phyloP scores from a whole-genome alignment of 2,329 filamentous ascomycete genomes.

The Xylaria sp. region DNA sequence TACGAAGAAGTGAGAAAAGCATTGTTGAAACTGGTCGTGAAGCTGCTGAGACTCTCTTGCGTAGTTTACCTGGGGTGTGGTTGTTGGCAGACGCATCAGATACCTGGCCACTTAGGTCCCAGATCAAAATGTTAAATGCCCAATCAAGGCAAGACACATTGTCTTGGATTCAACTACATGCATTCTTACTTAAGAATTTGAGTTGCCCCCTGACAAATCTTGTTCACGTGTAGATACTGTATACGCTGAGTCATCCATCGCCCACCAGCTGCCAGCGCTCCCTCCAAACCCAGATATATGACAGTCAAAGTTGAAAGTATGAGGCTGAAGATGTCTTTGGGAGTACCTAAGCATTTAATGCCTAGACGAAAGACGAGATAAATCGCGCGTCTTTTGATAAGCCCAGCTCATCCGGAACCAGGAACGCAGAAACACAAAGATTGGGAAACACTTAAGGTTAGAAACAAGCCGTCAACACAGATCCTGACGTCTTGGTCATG shows the following conservation, averaged over 20 bases:
- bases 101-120: constrained; percentile 14
- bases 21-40: constrained; percentile 2
- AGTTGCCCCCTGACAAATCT: constrained; percentile 34
- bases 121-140: constrained; percentile 13
- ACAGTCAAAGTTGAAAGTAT: background rate
- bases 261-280: constrained; percentile 3
- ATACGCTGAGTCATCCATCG: constrained; percentile 2
- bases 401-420: too few species aligned
- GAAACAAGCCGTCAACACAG: too few species aligned
- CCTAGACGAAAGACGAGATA: too few species aligned
- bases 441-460: too few species aligned
- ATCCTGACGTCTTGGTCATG: too few species aligned
- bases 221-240: background rate
- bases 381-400: too few species aligned
- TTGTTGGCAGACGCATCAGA: constrained; percentile 20
- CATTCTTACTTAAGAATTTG: constrained; percentile 36
- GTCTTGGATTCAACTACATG: constrained; percentile 19
- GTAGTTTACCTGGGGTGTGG: background rate
- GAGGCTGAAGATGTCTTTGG: constrained; percentile 24
- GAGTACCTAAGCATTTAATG: background rate
- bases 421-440: too few species aligned
- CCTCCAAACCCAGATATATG: too few species aligned
- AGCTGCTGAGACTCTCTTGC: constrained; percentile 12
- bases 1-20: constrained; percentile 4
- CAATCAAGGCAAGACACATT: constrained; percentile 41